Evolutionary conservation across 169 alveolate species (phyloP), one percentile per base, ranked within the genome.

Genomic region (Eimeria zaria): DNA sequence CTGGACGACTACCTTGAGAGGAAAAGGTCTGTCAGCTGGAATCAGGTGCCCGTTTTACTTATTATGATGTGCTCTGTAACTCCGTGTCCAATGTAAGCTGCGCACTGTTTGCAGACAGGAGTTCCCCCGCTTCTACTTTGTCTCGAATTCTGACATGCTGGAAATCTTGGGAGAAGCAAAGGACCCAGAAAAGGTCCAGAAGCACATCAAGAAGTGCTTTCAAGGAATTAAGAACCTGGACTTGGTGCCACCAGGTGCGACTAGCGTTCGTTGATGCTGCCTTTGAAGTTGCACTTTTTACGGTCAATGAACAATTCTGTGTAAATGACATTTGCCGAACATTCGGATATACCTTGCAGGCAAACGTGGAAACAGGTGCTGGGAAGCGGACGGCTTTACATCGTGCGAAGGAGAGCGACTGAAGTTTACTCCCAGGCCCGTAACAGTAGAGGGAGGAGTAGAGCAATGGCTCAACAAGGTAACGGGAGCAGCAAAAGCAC

Each of bases 111-210:
- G 69, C 92, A 93, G 97, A 58, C 97, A 95, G 71, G 97, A 96
- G 74, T 99, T 99, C 98, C 99, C 99, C 41, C 98, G 99, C 88
- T 99, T 99, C 97, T 99, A 99, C 97, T 99, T 99, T 97, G 97
- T 99, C 71, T 99, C 99, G 58, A 99, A 99, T 97, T 99, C 99
- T 95, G 99, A 99, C 96, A 97, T 99, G 94, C 98, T 99, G 85
- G 99, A 98, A 96, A 98, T 99, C 76, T 96, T 99, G 69, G 99
- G 99, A 51, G 98, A 99, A 95, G 97, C 99, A n/a, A 98, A 98
- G 96, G 99, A 98, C 91, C 99, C 99, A 2, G 98, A 98, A 90
- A 97, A 97, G 87, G 98, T 99, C 48, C 99, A 98, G 97, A 98
- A 98, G 96, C 99, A 99, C 97, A 98, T 99, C 92, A 98, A 99